Base-by-base conservation (phyloP, 1,284 basidiomycete species). In the Taiwanofungus camphoratus region DNA sequence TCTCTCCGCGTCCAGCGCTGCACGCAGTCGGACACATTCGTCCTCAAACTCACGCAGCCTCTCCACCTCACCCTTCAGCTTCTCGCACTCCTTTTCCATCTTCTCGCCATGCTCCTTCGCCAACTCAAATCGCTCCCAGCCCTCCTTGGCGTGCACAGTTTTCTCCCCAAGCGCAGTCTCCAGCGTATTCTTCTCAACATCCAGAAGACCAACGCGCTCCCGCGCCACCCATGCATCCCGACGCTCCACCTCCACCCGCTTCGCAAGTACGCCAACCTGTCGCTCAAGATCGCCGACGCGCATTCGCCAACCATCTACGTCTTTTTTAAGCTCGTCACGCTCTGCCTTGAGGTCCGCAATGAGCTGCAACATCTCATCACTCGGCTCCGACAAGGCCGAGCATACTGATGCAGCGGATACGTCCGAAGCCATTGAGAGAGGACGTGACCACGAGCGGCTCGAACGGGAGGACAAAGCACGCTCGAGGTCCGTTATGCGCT, bases 401-500 rank as follows among this genome's bases (percentile, higher is more conserved):
- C 47, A 26, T 7, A 42, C 35, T 19, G 52, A 55, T 30, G 42
- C 40, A 23, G 61, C 62, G 24, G 71, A 73, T 39, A 55, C 46
- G 47, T 76, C 74, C 18, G 82, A 82, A 39, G 70, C 56, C 36
- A 67, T 59, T 12, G 80, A 83, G 48, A 62, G 56, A n/a, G 73
- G 76, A 32, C 77, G 70, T 34, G 78, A 77, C 42, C 60, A 64
- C 31, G 73, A 65, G 39, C 73, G 68, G 50, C 65, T 64, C 36
- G 34, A 21, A 20, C 24, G 42, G 2, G 44, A 44, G 46, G 74
- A 74, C 30, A 90, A 65, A 13, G 81, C 77, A 46, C 76, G 76
- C 60, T 90, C 86, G 49, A 90, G 69, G 54, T 87, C 85, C 42
- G 79, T 78, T 62, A 89, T 88, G 48, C 87, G 79, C 52, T 80